phyloP scores from a whole-genome alignment of 495 filamentous ascomycete species.

The Tetracladium setigerum region DNA sequence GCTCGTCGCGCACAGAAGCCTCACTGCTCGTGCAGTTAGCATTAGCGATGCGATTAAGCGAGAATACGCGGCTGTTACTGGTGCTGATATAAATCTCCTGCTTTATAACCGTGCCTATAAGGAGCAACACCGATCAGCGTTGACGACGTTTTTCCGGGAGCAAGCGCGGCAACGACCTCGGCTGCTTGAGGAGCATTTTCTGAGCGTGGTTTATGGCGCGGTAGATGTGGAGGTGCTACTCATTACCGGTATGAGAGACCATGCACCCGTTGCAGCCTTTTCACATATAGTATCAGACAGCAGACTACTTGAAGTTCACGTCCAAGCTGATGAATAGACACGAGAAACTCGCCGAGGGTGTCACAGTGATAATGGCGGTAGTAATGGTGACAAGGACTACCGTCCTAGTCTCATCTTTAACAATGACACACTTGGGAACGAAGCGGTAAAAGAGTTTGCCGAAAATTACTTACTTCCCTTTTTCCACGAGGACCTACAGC shows the following conservation, averaged over 20 bases:
- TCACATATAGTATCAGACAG: constrained; percentile 50
- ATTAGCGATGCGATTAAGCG: constrained; percentile 54
- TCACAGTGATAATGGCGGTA: too few relatives aligned
- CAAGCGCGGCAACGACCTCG: constrained; percentile 38
- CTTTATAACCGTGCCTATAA: constrained; percentile 51
- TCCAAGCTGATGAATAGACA: constrained; percentile 38
- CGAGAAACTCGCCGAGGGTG: constrained; percentile 33
- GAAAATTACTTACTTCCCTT: constrained; percentile 40
- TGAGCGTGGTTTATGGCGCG: constrained; percentile 35
- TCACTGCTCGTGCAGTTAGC: constrained; percentile 41
- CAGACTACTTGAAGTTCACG: constrained; percentile 45
- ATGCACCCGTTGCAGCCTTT: constrained; percentile 46
- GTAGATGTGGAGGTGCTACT: constrained; percentile 48
- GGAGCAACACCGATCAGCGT: constrained; percentile 48
- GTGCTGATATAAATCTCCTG: constrained; percentile 42
- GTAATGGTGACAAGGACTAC: constrained; percentile 26
- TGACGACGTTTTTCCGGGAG: constrained; percentile 46
- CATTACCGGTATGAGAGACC: constrained; percentile 61
- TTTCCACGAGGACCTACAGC: constrained; percentile 40
- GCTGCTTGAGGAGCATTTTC: constrained; percentile 50
- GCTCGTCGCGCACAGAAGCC: constrained; percentile 26
- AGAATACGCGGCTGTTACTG: constrained; percentile 48
- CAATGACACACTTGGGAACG: constrained; percentile 35
- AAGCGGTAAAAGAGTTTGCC: constrained; percentile 35
- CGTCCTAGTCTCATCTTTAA: constrained; percentile 42